Percentiles rank a stretch among this genome's conserved stretches.
phyloP scores from a whole-genome alignment of 164 flowering plant genomes.

The Chimonanthus praecox region DNA sequence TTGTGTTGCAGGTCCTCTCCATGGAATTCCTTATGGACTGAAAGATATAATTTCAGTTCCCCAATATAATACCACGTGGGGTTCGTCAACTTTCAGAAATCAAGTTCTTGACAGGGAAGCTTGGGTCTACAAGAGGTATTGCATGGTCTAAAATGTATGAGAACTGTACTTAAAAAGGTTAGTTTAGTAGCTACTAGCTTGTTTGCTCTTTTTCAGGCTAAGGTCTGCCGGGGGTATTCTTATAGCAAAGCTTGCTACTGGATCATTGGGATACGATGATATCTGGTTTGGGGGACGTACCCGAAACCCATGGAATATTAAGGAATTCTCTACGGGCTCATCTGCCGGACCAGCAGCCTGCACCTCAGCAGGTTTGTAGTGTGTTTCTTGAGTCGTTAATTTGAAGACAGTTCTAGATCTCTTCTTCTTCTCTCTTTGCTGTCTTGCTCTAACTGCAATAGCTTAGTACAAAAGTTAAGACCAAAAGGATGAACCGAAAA shows the following conservation, averaged over 20 bases:
- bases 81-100: constrained; percentile 62
- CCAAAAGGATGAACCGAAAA: too few species aligned
- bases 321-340: constrained; percentile 88
- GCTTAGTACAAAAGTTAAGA: too few species aligned
- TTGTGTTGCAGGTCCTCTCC: constrained; percentile 70
- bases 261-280: constrained; percentile 90
- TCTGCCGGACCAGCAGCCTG: constrained; percentile 94
- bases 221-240: constrained; percentile 84
- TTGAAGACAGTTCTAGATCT: too few species aligned
- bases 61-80: constrained; percentile 81
- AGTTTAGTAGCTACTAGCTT: neutral
- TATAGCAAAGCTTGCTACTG: constrained; percentile 82
- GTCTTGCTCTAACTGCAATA: too few species aligned
- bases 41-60: constrained; percentile 93
- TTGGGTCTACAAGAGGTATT: constrained; percentile 87
- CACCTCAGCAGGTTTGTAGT: constrained; percentile 73
- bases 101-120: constrained; percentile 85
- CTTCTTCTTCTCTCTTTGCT: too few species aligned
- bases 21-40: constrained; percentile 93
- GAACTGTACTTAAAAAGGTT: neutral
- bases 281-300: constrained; percentile 99
- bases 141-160: neutral
- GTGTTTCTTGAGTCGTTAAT: too few species aligned
- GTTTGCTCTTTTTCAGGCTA: constrained; percentile 37
- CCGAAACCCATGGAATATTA: constrained; percentile 93